phyloP scores from a whole-genome alignment of 495 filamentous ascomycete genomes.

The Lepidopterella palustris region DNA sequence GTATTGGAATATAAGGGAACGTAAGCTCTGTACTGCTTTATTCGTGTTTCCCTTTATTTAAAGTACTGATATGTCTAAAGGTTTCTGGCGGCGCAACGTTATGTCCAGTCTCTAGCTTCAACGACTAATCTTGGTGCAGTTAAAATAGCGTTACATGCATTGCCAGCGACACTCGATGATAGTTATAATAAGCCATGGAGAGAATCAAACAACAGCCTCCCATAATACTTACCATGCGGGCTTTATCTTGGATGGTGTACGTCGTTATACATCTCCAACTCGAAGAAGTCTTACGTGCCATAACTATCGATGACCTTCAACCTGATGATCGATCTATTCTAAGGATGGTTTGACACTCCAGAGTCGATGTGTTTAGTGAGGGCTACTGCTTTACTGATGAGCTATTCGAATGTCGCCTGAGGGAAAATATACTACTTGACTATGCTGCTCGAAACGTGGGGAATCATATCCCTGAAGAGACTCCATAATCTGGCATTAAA shows the following conservation, averaged over 20 bases:
- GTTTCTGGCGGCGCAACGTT: background rate
- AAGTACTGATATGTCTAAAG: background rate
- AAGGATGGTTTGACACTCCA: background rate
- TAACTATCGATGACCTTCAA: background rate
- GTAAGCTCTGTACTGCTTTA: background rate
- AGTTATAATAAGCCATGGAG: background rate
- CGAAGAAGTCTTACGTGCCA: background rate
- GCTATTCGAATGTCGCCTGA: background rate
- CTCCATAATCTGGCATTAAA: background rate
- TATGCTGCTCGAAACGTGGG: background rate
- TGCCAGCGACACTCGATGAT: background rate
- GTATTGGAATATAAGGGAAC: background rate
- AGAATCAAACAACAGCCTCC: background rate
- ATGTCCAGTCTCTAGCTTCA: background rate
- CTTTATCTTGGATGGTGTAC: background rate
- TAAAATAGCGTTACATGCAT: background rate
- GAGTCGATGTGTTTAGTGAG: background rate
- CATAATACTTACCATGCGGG: background rate
- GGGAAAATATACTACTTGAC: background rate
- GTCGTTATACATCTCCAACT: background rate
- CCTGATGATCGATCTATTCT: background rate
- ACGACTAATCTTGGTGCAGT: background rate
- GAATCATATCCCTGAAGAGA: background rate
- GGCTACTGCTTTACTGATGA: background rate
- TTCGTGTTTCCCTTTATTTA: background rate